A percentile compares a stretch with the other conserved stretches of the same genome.
Conservation (phyloP, 2,329 filamentous ascomycete species). For the Trichoderma harzianum region DNA sequence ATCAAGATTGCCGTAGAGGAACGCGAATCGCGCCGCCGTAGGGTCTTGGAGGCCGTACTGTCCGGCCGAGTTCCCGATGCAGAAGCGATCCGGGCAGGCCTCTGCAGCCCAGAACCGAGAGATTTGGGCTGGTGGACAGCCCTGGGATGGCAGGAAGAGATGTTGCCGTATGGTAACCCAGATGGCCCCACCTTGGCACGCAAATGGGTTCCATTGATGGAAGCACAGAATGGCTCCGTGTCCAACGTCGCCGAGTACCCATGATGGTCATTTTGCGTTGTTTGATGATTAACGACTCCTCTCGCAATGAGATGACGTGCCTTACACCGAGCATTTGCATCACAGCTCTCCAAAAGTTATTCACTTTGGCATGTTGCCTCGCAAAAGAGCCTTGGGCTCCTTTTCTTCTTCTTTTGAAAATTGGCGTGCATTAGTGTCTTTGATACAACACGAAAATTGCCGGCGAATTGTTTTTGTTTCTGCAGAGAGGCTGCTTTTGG, state of each 20-base stretch:
- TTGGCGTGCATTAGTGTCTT: slow-evolving; percentile 11
- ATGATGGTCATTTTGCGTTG: slow-evolving; percentile 21
- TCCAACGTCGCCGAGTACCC: slow-evolving; percentile 33
- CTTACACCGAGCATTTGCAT: slow-evolving; percentile 22
- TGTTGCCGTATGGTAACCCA: slow-evolving; percentile 35
- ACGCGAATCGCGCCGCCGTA: slow-evolving; percentile 54
- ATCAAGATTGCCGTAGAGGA: slow-evolving; percentile 52
- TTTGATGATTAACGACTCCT: slow-evolving; percentile 23
- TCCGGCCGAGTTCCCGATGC: slow-evolving; percentile 35
- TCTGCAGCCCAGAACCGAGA: slow-evolving; percentile 38
- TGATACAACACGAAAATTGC: neutral
- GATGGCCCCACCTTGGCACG: slow-evolving; percentile 44
- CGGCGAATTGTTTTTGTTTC: slow-evolving; percentile 8
- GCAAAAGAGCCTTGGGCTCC: neutral
- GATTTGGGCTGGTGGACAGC: slow-evolving; percentile 44
- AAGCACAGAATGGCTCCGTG: slow-evolving; percentile 23
- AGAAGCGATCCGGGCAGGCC: slow-evolving; percentile 35
- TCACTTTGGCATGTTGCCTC: slow-evolving; percentile 3
- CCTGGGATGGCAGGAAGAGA: slow-evolving; percentile 49
- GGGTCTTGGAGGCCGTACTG: slow-evolving; percentile 42
- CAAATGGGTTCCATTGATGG: slow-evolving; percentile 41
- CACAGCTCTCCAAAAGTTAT: slow-evolving; percentile 20
- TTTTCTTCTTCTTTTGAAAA: slow-evolving; percentile 4
- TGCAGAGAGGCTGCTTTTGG: neutral
- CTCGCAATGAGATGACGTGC: slow-evolving; percentile 21